Percentiles rank a stretch among this genome's conserved stretches.
These are phyloP conservation scores for Colletotrichum falcatum DNA, from an alignment of 2,329 filamentous ascomycete species.

Conservation along the genomic window DNA sequence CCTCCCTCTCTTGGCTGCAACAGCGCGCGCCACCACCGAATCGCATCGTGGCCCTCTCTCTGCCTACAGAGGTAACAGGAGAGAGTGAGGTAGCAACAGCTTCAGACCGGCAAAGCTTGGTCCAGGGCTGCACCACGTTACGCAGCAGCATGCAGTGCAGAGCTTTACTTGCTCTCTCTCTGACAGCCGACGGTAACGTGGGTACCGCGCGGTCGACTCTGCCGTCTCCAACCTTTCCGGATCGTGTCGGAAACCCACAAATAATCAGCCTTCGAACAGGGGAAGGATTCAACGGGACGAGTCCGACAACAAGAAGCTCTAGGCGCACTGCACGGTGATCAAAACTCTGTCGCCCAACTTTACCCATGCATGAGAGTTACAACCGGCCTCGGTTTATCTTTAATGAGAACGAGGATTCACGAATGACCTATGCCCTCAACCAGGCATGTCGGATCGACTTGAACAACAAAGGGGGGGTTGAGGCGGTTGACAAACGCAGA, in stretches of 20 bases:
- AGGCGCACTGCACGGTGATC: background rate
- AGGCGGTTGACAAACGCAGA: constrained; percentile 25
- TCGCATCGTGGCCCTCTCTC: constrained; percentile 3
- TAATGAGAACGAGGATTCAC: background rate
- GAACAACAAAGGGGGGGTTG: background rate
- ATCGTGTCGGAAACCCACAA: constrained; percentile 9
- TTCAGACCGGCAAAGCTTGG: constrained; percentile 15
- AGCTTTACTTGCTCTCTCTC: background rate
- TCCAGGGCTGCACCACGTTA: constrained; percentile 26
- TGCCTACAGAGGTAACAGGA: constrained; percentile 16
- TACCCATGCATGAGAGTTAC: background rate
- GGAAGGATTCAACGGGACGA: constrained; percentile 6
- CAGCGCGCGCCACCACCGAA: constrained; percentile 7
- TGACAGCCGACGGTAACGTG: background rate
- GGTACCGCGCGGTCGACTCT: background rate
- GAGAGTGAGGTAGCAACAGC: background rate
- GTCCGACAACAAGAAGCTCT: background rate
- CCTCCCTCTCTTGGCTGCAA: constrained; percentile 6
- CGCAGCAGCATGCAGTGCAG: constrained; percentile 21
- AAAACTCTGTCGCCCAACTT: background rate
- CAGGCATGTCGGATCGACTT: background rate
- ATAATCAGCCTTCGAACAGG: constrained; percentile 11
- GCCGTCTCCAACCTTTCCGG: background rate
- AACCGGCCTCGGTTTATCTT: background rate
- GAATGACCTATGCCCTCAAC: background rate